Base-by-base conservation (phyloP, 1,284 basidiomycete genomes). In the Meira miltonrushii region DNA sequence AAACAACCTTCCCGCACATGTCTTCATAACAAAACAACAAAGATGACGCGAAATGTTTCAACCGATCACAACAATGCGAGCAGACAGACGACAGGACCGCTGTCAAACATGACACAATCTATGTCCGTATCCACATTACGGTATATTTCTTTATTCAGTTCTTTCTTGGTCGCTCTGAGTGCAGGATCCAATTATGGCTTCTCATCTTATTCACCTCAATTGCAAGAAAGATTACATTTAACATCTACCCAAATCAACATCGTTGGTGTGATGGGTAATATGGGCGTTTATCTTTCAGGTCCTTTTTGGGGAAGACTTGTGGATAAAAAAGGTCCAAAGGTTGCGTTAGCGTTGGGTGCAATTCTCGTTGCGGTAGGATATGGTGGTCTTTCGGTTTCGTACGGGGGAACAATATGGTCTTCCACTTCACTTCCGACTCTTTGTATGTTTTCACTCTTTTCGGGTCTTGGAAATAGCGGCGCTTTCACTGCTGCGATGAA, bases 211-310 rank as follows among this genome's bases (percentile, higher is more conserved):
- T 75, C 77, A 1, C 78, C 79, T 0, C 79, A 80, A 63, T 66
- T 79, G n/a, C 74, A 76, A 23, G 64, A 71, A 15, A 57, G 41
- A 5, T 66, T 79, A 25, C 74, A 78, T 51, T 69, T 80, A 13
- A 71, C 74, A 0, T 72, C 70, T 5, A 75, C 74, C 1, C 71
- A 79, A 60, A 66, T 79, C 65, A 79, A 79, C 61, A 63, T 80
- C 8, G 73, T 80, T 38, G 78, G 77, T n/a, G 74, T 78, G 9
- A 67, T 72, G 1, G 79, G 79, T 11, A 79, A 79, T 61, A 71
- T 77, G 1, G 79, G 79, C 50, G 77, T 77, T 46, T 77, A 75
- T 41, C 62, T 77, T 17, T 71, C 68, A 13, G 72, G 73, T 1
- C 74, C 73, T 1, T 61, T 77, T 28, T 73, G 73, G 69, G 75